phyloP scores from a whole-genome alignment of 2,329 filamentous ascomycete genomes.

The Myriosclerotinia curreyana region DNA sequence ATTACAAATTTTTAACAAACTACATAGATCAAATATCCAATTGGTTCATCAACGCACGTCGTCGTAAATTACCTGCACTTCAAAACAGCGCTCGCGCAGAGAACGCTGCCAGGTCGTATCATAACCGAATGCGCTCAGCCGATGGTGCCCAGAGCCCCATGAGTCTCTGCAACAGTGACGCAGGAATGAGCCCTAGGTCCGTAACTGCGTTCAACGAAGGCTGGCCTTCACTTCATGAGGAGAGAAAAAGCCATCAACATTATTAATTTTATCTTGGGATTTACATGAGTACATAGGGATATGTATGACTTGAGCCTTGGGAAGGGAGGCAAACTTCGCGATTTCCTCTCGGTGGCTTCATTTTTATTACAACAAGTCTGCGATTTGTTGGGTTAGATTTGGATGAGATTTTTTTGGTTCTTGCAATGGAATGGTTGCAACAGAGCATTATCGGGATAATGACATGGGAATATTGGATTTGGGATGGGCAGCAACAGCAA shows the following conservation, averaged over 20 bases:
- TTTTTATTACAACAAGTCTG: background rate
- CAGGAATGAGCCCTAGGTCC: background rate
- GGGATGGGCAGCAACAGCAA: background rate
- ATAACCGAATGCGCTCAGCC: conserved; percentile 14
- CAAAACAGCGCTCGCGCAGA: conserved; percentile 37
- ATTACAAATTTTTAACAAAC: conserved; percentile 1
- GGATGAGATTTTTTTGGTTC: background rate
- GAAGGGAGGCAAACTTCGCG: background rate
- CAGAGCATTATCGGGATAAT: background rate
- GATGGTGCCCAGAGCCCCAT: conserved; percentile 2
- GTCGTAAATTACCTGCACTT: conserved; percentile 55
- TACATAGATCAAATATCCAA: conserved; percentile 66
- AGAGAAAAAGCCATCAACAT: background rate
- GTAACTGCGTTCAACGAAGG: background rate
- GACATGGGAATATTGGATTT: background rate
- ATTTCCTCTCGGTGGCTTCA: background rate
- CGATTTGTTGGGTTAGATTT: background rate
- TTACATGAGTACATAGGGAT: background rate
- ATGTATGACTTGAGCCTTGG: background rate
- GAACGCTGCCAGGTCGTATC: conserved; percentile 29
- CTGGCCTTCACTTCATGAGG: conserved; percentile 1
- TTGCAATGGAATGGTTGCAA: background rate
- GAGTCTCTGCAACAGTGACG: conserved; percentile 6
- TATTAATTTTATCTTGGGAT: background rate
- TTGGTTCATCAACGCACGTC: conserved; percentile 77